Conservation (phyloP, 441 rosid genomes). For the Bruguiera hainesii region DNA sequence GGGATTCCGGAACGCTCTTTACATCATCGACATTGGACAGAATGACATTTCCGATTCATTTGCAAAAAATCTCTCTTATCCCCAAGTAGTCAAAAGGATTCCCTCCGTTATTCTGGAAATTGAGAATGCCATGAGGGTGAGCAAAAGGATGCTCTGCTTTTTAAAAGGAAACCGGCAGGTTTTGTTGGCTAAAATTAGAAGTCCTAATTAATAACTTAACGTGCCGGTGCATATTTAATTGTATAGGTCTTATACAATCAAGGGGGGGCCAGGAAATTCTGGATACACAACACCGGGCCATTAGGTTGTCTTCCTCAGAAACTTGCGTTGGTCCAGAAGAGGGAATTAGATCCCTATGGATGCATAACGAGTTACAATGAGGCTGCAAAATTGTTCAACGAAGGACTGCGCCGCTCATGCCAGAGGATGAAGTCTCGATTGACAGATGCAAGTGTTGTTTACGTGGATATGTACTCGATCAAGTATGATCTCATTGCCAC, state of each 20-base stretch:
- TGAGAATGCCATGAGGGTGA: slow-evolving; percentile 21
- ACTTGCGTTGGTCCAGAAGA: slow-evolving; percentile 44
- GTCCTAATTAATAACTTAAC: background rate
- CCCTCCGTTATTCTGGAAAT: slow-evolving; percentile 37
- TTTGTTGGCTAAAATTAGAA: too few relatives aligned
- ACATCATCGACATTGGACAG: slow-evolving; percentile 82
- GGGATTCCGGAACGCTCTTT: slow-evolving; percentile 65
- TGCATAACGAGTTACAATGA: slow-evolving; percentile 55
- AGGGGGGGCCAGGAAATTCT: slow-evolving; percentile 69
- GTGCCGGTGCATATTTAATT: too few relatives aligned
- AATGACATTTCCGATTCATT: slow-evolving; percentile 72
- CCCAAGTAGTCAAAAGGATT: slow-evolving; percentile 39
- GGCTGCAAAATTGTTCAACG: slow-evolving; percentile 62
- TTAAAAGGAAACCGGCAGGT: too few relatives aligned
- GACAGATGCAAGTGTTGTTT: slow-evolving; percentile 45
- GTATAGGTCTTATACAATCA: slow-evolving; percentile 47
- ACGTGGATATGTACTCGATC: slow-evolving; percentile 71
- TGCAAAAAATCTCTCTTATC: slow-evolving; percentile 47
- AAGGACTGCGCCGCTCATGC: slow-evolving; percentile 44
- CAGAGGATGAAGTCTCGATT: slow-evolving; percentile 44
- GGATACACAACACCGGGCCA: slow-evolving; percentile 88
- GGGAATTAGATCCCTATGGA: slow-evolving; percentile 48
- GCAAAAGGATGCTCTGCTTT: background rate
- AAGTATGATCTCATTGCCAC: slow-evolving; percentile 69
- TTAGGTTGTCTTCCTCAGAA: slow-evolving; percentile 85